phyloP scores from a whole-genome alignment of 805 yeast species.

The Yarrowia hollandica region DNA sequence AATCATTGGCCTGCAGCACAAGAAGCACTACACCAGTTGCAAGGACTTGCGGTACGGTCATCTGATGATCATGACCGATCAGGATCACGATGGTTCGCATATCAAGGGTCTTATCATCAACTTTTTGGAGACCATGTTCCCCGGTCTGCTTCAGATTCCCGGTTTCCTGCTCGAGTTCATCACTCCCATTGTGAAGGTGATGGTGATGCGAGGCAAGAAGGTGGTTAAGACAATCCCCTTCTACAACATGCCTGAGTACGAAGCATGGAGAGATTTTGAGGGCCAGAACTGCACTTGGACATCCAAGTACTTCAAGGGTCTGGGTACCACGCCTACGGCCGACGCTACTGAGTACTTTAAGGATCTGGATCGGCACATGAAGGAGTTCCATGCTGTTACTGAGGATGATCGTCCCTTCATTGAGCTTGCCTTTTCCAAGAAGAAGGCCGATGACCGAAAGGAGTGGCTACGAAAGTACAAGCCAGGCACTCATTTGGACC shows the following conservation, averaged over 20 bases:
- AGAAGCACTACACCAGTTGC: constrained; percentile 73
- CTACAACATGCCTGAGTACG: constrained; percentile 95
- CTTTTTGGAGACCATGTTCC: constrained; percentile 89
- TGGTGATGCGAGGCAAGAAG: constrained; percentile 55
- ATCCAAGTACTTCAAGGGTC: constrained; percentile 95
- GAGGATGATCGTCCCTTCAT: constrained; percentile 70
- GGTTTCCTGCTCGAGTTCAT: constrained; percentile 92
- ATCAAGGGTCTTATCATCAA: constrained; percentile 94
- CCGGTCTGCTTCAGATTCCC: constrained; percentile 85
- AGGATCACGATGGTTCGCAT: constrained; percentile 98
- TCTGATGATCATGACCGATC: constrained; percentile 99
- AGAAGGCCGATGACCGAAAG: constrained; percentile 94
- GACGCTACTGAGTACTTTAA: constrained; percentile 90
- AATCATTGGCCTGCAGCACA: constrained; percentile 93
- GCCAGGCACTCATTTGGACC: constrained; percentile 92
- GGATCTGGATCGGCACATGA: constrained; percentile 80
- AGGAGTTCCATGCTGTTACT: constrained; percentile 77
- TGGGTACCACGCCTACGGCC: constrained; percentile 85
- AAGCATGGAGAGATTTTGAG: constrained; percentile 84
- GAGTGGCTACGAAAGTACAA: constrained; percentile 90
- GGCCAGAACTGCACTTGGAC: constrained; percentile 77
- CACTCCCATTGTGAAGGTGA: constrained; percentile 93
- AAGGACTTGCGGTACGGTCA: constrained; percentile 88
- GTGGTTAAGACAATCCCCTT: constrained; percentile 60
- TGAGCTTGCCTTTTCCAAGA: constrained; percentile 91